Conservation (phyloP, 257 asterid species). For the Capsicum chinense region DNA sequence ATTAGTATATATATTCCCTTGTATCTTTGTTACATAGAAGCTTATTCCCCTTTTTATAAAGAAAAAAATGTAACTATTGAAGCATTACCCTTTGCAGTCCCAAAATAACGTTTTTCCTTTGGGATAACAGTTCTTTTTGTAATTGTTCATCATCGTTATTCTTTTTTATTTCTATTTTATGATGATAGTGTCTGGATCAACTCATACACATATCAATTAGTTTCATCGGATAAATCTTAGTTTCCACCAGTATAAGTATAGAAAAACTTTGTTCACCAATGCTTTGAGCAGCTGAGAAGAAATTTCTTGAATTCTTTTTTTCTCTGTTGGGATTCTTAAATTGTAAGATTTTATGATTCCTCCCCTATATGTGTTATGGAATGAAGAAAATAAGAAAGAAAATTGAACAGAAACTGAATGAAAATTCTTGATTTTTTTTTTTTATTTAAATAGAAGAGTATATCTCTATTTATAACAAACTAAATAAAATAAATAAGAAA, state of each 20-base stretch:
- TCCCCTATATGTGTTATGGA: background rate
- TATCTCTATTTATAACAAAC: no score
- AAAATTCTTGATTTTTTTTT: no score
- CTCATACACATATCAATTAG: rapidly evolving
- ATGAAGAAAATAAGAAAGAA: no score
- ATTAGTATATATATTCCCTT: constrained; percentile 1
- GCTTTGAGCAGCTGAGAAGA: background rate
- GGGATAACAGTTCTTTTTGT: background rate
- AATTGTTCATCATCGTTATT: background rate
- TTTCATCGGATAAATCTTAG: rapidly evolving
- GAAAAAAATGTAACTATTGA: constrained; percentile 17
- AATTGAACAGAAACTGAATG: no score
- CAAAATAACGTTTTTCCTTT: constrained; percentile 5
- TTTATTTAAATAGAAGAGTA: no score
- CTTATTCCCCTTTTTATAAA: background rate
- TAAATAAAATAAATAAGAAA: no score
- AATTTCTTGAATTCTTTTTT: background rate
- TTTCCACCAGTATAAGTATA: rapidly evolving
- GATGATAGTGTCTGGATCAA: background rate
- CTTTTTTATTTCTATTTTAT: background rate
- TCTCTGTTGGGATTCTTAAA: background rate
- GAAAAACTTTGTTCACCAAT: background rate
- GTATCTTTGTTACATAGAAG: constrained; percentile 11
- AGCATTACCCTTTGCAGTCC: background rate
- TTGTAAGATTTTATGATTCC: background rate